Base-by-base conservation (phyloP, 129 eudicot genomes). In the Glebionis coronaria region DNA sequence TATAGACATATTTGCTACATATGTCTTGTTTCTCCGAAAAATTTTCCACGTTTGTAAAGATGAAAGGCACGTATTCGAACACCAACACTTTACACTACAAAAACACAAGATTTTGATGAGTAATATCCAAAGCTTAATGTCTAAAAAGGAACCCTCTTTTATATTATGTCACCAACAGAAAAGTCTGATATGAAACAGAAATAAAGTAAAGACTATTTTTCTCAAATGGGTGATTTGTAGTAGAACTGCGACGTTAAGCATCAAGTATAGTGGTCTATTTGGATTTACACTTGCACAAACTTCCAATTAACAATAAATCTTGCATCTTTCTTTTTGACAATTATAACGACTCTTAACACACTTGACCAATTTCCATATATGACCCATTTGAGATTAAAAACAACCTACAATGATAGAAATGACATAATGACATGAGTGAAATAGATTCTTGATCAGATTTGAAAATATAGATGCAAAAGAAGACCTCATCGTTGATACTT, bases 61-160 rank as follows among this genome's bases (percentile, higher is more conserved):
- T 77, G 68, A 89, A 7, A 12, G 99, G 99, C 5, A 81, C 88
- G 15, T 86, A 94, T 61, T 89, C 95, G 35, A 88, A 84, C 1
- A 94, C 93, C 82, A 89, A 28, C 23, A 56, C 62, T 76, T 94
- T 89, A 56, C 99, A 94, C 97, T 94, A 92, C 76, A 27, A 29
- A 54, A 78, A 54, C 51, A 12, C 46, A 60, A 50, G 8, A 28
- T 15, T 18, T 16, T 5, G 18, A 44, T 2, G 3, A 9, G 44
- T 69, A 69, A 46, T 44, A 14, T 20, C 54, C 9, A 54, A 16
- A 19, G 49, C 11, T 25, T 9, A n/a, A 55, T 5, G 49, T 55
- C 15, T 18, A 55, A 3, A 55, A 54, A 53, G 11, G n/a, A 55
- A 55, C 21, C 11, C 14, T 13, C 28, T 3, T 21, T 55, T 55